These are phyloP conservation scores for Citrus glauca DNA, from an alignment of 345 rosid species.

Conservation along the genomic window DNA sequence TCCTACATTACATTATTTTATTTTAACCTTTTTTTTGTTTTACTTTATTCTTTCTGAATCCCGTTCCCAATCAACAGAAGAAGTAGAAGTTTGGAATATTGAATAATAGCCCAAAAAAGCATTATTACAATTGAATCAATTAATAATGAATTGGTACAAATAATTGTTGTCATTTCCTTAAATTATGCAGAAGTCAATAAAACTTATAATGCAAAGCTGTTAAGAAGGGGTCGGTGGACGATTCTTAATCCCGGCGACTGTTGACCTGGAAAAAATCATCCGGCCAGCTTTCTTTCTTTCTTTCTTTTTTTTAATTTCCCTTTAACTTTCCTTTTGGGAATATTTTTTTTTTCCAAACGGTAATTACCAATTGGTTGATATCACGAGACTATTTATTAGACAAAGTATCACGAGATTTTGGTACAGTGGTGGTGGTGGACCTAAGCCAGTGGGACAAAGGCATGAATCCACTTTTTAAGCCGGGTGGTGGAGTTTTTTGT, in stretches of 20 bases:
- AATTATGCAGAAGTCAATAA: not conserved
- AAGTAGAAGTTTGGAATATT: constrained; percentile 3
- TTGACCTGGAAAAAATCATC: not conserved
- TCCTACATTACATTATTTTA: not conserved
- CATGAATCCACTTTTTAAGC: not conserved
- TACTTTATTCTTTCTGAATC: constrained; percentile 20
- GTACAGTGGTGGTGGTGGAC: not conserved
- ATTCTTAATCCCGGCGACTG: not conserved
- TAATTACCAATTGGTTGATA: not conserved
- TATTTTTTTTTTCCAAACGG: not conserved
- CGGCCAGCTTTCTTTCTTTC: not conserved
- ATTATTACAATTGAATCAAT: not conserved
- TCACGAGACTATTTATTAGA: constrained; percentile 23
- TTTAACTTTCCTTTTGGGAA: not conserved
- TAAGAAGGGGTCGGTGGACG: not conserved
- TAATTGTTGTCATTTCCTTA: not conserved
- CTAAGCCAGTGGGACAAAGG: not conserved
- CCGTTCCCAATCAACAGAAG: not conserved
- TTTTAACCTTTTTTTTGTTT: not conserved
- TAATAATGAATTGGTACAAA: not conserved
- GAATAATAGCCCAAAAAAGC: not conserved
- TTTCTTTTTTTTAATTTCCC: not conserved
- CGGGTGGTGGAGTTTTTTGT: not conserved
- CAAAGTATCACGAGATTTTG: constrained; percentile 22
- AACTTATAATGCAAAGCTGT: constrained; percentile 3